phyloP scores from a whole-genome alignment of 1,284 basidiomycete genomes.

The Anthracocystis panici-leucophaei region DNA sequence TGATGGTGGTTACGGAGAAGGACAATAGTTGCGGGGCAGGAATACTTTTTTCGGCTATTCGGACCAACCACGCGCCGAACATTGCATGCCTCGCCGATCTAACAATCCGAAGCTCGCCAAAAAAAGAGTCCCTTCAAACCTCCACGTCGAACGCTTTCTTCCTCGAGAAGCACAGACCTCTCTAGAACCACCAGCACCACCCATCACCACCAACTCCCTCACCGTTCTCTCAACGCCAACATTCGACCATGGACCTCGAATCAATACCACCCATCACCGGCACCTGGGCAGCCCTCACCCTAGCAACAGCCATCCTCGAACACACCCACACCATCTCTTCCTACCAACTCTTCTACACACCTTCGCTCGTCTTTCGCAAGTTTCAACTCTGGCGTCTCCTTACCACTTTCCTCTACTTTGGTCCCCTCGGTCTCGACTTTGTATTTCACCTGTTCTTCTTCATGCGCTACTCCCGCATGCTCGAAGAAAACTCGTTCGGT shows the following conservation, averaged over 20 bases:
- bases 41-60: background rate
- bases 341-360: conserved; percentile 65
- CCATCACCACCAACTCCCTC: conserved; percentile 7
- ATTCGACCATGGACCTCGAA: conserved; percentile 60
- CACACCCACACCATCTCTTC: conserved; percentile 58
- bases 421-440: conserved; percentile 85
- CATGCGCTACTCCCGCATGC: conserved; percentile 94
- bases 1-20: too few species aligned
- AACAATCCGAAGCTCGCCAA: too few species aligned
- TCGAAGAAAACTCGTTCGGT: conserved; percentile 94
- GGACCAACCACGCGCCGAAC: background rate
- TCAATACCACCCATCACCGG: conserved; percentile 64
- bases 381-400: conserved; percentile 84
- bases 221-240: background rate
- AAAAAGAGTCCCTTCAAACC: background rate
- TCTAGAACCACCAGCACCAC: background rate
- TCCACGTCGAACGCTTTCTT: conserved; percentile 14
- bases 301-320: conserved; percentile 55
- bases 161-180: background rate
- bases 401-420: conserved; percentile 97
- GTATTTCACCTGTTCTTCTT: conserved; percentile 98
- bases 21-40: background rate
- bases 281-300: conserved; percentile 53
- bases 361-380: conserved; percentile 54
- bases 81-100: background rate